Percentiles rank a stretch among this genome's conserved stretches.
Conservation (phyloP, 768 basidiomycete genomes). For the Tylopilus felleus region DNA sequence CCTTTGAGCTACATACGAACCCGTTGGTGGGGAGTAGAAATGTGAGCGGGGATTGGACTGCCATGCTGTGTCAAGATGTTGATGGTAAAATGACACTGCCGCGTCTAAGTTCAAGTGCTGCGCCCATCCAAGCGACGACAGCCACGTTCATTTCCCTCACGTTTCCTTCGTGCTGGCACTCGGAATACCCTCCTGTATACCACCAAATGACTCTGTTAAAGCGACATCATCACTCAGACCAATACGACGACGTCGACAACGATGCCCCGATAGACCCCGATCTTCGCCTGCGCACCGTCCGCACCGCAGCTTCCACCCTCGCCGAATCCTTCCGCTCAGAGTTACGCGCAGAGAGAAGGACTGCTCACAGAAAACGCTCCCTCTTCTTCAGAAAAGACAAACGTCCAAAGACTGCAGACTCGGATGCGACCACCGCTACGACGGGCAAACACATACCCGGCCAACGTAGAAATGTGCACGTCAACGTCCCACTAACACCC, state of each 20-base stretch:
- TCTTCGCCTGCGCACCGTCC: slow-evolving; percentile 85
- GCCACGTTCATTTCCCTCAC: neutral
- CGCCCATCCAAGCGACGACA: too few species aligned
- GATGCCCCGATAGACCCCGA: slow-evolving; percentile 78
- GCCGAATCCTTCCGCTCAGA: slow-evolving; percentile 84
- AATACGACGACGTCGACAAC: slow-evolving; percentile 57
- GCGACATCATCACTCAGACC: slow-evolving; percentile 34
- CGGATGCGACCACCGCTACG: slow-evolving; percentile 22
- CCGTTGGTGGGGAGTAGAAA: too few species aligned
- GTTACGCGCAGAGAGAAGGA: slow-evolving; percentile 57
- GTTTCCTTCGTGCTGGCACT: slow-evolving; percentile 30
- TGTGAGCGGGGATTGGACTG: too few species aligned
- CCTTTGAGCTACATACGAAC: too few species aligned
- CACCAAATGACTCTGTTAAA: slow-evolving; percentile 36
- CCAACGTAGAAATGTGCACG: slow-evolving; percentile 69
- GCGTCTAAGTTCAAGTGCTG: neutral
- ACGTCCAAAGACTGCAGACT: slow-evolving; percentile 32
- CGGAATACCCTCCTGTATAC: slow-evolving; percentile 12
- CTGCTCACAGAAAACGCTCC: slow-evolving; percentile 45
- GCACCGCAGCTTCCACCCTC: slow-evolving; percentile 87
- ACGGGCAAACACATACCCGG: slow-evolving; percentile 41
- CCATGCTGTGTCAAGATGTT: neutral
- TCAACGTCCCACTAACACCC: slow-evolving; percentile 67
- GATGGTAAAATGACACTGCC: neutral
- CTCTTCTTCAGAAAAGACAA: slow-evolving; percentile 60